Conservation (phyloP, 352 stramenopile genomes). For the Phytophthora tentaculata region DNA sequence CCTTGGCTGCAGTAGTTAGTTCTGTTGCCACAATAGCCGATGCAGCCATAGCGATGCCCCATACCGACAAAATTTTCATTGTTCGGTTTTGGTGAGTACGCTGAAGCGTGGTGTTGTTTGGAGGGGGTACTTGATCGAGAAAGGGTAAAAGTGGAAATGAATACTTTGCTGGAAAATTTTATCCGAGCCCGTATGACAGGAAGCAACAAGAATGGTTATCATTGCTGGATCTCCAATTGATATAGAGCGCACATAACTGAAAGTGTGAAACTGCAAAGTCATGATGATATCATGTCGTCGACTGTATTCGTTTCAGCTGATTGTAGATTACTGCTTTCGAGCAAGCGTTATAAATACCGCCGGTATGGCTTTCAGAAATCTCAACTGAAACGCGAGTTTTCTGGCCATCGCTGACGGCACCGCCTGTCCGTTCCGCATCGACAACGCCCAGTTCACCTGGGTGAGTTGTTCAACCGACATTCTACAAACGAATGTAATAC, state of each 20-base stretch:
- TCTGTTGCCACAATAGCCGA: not conserved
- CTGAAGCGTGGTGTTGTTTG: not conserved
- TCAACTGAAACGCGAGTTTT: not conserved
- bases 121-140: not conserved
- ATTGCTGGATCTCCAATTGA: too few species aligned
- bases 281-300: not conserved
- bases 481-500: too few species aligned
- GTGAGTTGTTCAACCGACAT: too few species aligned
- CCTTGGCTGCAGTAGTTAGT: not conserved
- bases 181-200: not conserved
- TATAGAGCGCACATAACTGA: not conserved
- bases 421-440: not conserved
- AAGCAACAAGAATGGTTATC: not conserved
- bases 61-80: conserved; percentile 24
- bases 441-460: not conserved
- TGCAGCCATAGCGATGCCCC: conserved; percentile 5
- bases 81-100: not conserved
- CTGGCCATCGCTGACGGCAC: not conserved
- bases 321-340: not conserved
- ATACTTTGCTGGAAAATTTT: not conserved
- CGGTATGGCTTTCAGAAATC: not conserved
- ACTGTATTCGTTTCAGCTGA: not conserved
- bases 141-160: conserved; percentile 28
- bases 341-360: not conserved
- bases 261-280: not conserved